phyloP scores from a whole-genome alignment of 2,329 filamentous ascomycete genomes.

The Calycina herbarum region DNA sequence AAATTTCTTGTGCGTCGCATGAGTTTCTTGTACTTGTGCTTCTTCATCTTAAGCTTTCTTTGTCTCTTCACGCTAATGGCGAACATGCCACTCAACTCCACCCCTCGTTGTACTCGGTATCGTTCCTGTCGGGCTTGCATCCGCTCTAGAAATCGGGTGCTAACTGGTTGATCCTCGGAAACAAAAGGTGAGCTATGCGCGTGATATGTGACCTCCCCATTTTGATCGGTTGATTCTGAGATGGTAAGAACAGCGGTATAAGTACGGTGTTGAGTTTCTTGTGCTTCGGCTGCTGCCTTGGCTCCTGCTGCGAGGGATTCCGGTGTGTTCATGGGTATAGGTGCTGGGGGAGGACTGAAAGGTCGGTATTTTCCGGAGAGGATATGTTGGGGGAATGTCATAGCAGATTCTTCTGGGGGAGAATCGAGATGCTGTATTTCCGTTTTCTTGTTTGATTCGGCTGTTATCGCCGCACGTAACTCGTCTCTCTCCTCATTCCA shows the following conservation, averaged over 20 bases:
- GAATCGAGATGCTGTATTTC: slow-evolving; percentile 57
- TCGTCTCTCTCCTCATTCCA: slow-evolving; percentile 36
- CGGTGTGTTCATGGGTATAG: slow-evolving; percentile 55
- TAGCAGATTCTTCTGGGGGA: slow-evolving; percentile 43
- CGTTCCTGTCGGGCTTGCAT: slow-evolving; percentile 64
- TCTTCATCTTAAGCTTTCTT: slow-evolving; percentile 98
- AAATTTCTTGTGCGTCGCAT: slow-evolving; percentile 88
- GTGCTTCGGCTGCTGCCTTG: slow-evolving; percentile 38
- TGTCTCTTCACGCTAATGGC: slow-evolving; percentile 91
- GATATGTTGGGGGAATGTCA: slow-evolving; percentile 67
- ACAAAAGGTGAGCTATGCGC: slow-evolving; percentile 61
- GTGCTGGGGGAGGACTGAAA: slow-evolving; percentile 82
- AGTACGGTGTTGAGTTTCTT: slow-evolving; percentile 52
- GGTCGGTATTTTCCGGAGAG: slow-evolving; percentile 72
- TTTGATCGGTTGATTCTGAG: slow-evolving; percentile 61
- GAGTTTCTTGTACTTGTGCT: slow-evolving; percentile 99
- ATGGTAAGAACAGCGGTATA: slow-evolving; percentile 68
- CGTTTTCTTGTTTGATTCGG: slow-evolving; percentile 47
- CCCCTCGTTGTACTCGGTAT: slow-evolving; percentile 47
- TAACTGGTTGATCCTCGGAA: slow-evolving; percentile 40
- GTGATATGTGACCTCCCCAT: slow-evolving; percentile 60
- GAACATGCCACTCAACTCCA: slow-evolving; percentile 58
- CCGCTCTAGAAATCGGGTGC: slow-evolving; percentile 65
- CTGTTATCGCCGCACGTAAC: slow-evolving; percentile 43
- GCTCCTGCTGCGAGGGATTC: slow-evolving; percentile 41